Evolutionary conservation across 805 yeast species (phyloP), one percentile per base, ranked within the genome.

Genomic region (Candida namnaoensis): DNA sequence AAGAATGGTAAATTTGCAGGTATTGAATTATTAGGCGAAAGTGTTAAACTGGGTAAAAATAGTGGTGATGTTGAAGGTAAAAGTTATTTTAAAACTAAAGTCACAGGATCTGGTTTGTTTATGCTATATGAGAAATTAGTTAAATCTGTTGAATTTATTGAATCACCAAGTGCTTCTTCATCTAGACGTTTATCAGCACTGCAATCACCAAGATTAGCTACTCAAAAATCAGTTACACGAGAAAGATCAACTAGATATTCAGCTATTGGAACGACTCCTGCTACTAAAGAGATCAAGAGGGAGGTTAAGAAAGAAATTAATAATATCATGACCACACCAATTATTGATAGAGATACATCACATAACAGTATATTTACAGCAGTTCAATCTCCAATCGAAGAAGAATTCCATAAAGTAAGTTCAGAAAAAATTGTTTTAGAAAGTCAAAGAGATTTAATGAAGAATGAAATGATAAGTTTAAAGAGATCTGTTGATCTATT

Each of bases 1-100:
- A 87, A 85, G 54, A 61, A 64, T 7, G 95, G 96, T 0, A 67
- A 70, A 10, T 91, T 80, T 65, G 96, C 90, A 5, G 99, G 99
- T 3, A 72, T 91, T 6, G 97, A 91, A 57, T 65, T 91, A 36
- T 53, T 78, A n/a, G 90, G 85, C 2, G 80, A 78, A 1, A 72
- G 76, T 35, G 64, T 74, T 0, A 56, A 66, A 5, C 67, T 76
- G 41, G 99, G 99, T 23, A 85, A 87, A 59, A 93, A 91, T 55
- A 74, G 78, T 41, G 99, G 99, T n/a, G 72, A 75, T 35, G 88
- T 80, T 37, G 74, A 81, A 43, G 95, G 95, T 0, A 56, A 65
- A 7, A 66, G 66, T 41, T 88, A 88, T 57, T 90, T 90, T 55
- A 65, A 67, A 5, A 86, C 90, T 0, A 61, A 66, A 6, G 62